Evolutionary conservation across 2,329 filamentous ascomycete genomes (phyloP).

Genomic region (Ophiostoma piceae): DNA sequence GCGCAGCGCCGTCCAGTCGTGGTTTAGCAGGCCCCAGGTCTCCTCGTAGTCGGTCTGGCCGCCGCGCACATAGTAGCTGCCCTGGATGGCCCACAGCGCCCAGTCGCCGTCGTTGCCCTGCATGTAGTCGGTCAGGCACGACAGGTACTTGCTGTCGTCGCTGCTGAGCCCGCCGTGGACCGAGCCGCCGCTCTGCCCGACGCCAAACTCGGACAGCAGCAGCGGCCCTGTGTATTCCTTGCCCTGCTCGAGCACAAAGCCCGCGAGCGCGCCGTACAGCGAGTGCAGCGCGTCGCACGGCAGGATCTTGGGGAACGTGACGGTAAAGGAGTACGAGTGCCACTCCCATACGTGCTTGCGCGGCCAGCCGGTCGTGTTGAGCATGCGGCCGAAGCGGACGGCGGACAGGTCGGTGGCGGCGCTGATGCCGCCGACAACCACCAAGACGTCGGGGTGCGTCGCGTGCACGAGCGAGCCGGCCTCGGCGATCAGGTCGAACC

Average conservation of each 20-base stretch:
- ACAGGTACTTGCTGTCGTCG: slow-evolving; percentile 45
- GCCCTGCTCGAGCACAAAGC: slow-evolving; percentile 48
- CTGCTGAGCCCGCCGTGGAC: slow-evolving; percentile 39
- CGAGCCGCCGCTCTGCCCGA: slow-evolving; percentile 42
- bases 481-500: slow-evolving; percentile 46
- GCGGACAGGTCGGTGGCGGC: slow-evolving; percentile 50
- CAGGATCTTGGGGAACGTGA: slow-evolving; percentile 41
- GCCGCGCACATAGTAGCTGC: slow-evolving; percentile 54
- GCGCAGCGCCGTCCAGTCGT: slow-evolving; percentile 39
- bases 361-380: slow-evolving; percentile 44
- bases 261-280: neutral
- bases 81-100: slow-evolving; percentile 55
- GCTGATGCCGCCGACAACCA: slow-evolving; percentile 51
- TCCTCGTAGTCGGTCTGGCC: slow-evolving; percentile 48
- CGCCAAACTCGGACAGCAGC: slow-evolving; percentile 57
- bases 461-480: slow-evolving; percentile 47
- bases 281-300: slow-evolving; percentile 36
- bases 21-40: slow-evolving; percentile 42
- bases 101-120: slow-evolving; percentile 54
- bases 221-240: slow-evolving; percentile 48
- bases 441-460: slow-evolving; percentile 48
- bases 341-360: slow-evolving; percentile 57
- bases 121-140: slow-evolving; percentile 50
- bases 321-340: slow-evolving; percentile 53
- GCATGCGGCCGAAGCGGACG: slow-evolving; percentile 34